Percentiles rank a stretch among this genome's conserved stretches.
Conservation (phyloP, 208 protist genomes). For the Crithidia expoeki region DNA sequence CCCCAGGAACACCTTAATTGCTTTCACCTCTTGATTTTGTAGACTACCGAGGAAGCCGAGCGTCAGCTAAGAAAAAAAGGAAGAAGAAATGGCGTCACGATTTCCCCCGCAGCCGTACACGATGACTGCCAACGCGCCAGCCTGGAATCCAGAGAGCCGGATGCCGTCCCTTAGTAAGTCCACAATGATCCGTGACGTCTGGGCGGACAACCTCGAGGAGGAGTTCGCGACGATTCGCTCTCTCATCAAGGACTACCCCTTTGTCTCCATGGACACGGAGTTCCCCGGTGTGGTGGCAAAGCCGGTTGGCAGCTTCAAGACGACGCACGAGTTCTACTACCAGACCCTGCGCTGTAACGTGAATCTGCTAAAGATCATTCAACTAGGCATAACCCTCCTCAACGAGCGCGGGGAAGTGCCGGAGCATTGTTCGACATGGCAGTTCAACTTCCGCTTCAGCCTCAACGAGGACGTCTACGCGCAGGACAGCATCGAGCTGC, state of each 20-base stretch:
- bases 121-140: constrained; percentile 33
- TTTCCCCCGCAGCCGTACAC: constrained; percentile 26
- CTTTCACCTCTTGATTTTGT: neutral
- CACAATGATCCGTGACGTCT: constrained; percentile 96
- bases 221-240: constrained; percentile 96
- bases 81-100: constrained; percentile 17
- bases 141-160: constrained; percentile 29
- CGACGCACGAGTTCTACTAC: constrained; percentile 96
- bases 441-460: constrained; percentile 99
- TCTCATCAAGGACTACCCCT: constrained; percentile 96
- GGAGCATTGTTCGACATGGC: constrained; percentile 96
- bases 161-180: constrained; percentile 87
- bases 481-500: constrained; percentile 97
- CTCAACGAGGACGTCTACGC: constrained; percentile 97
- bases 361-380: constrained; percentile 99
- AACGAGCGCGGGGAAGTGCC: constrained; percentile 97
- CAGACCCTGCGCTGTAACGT: constrained; percentile 98
- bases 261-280: constrained; percentile 98
- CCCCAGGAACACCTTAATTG: neutral
- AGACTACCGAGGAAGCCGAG: neutral
- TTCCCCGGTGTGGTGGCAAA: constrained; percentile 98
- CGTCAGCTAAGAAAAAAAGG: neutral
- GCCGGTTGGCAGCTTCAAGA: constrained; percentile 95
- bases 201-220: constrained; percentile 96
- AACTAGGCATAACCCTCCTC: constrained; percentile 98